Evolutionary conservation across 2,329 filamentous ascomycete species (phyloP).

Genomic region (Dactylonectria estremocensis): DNA sequence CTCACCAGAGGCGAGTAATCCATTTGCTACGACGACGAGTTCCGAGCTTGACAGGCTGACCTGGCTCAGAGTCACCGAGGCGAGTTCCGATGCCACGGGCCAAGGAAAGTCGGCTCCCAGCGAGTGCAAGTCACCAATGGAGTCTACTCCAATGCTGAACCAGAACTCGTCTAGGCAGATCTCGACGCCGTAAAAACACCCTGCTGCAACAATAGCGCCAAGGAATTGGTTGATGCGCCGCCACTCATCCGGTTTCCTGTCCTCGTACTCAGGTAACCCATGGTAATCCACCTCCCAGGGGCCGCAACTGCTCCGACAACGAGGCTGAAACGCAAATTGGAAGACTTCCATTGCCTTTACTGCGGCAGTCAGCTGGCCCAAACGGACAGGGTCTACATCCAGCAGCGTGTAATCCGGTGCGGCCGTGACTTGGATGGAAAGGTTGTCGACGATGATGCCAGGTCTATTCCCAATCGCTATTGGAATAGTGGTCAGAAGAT

Average conservation of each 20-base stretch:
- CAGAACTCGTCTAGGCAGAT: conserved; percentile 6
- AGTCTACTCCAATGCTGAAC: conserved; percentile 1
- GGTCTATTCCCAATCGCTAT: not conserved
- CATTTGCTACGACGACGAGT: not conserved
- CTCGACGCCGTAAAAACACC: not conserved
- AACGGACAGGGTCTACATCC: not conserved
- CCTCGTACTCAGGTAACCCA: not conserved
- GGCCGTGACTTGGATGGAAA: conserved; percentile 7
- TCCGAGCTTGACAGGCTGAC: not conserved
- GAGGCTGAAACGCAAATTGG: conserved; percentile 12
- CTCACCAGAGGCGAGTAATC: not conserved
- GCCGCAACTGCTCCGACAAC: conserved; percentile 1
- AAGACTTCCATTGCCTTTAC: conserved; percentile 3
- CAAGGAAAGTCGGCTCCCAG: not conserved
- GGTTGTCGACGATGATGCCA: not conserved
- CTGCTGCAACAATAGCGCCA: not conserved
- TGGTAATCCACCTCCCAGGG: conserved; percentile 2
- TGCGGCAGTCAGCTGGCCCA: not conserved
- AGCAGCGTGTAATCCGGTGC: not conserved
- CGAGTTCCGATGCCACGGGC: not conserved
- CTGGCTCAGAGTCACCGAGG: not conserved
- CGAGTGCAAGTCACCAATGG: not conserved
- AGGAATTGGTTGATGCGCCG: conserved; percentile 5
- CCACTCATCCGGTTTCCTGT: not conserved
- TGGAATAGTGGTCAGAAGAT: conserved; percentile 10